Conservation (phyloP, 2,329 filamentous ascomycete species). For the Alternaria gaisen region DNA sequence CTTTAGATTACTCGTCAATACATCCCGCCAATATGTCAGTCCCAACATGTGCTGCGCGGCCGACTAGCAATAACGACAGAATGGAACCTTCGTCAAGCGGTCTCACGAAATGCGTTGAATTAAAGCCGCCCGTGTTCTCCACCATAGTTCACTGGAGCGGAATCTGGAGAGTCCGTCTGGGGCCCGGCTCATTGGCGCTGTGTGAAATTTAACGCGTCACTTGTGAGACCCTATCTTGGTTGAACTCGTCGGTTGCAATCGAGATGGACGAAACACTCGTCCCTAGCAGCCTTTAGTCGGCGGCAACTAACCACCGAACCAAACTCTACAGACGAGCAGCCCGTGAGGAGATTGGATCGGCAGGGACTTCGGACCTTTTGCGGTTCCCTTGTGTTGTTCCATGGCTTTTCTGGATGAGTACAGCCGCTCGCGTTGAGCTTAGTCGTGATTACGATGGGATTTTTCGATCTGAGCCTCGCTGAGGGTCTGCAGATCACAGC, state of each 20-base stretch:
- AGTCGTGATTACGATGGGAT: slow-evolving; percentile 1
- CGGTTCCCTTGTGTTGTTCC: slow-evolving; percentile 8
- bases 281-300: slow-evolving; percentile 10
- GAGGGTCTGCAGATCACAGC: slow-evolving; percentile 3
- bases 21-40: background rate
- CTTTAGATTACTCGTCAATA: background rate
- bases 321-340: slow-evolving; percentile 11
- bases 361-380: slow-evolving; percentile 18
- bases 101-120: slow-evolving; percentile 9
- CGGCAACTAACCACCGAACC: slow-evolving; percentile 18
- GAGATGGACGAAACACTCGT: slow-evolving; percentile 14
- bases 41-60: slow-evolving; percentile 9
- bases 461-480: background rate
- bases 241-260: slow-evolving; percentile 4
- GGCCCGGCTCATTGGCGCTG: slow-evolving; percentile 13
- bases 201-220: slow-evolving; percentile 12
- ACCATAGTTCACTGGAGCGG: slow-evolving; percentile 17
- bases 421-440: slow-evolving; percentile 10
- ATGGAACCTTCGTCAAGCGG: slow-evolving; percentile 14
- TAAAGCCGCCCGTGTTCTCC: slow-evolving; percentile 17
- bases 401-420: slow-evolving; percentile 13
- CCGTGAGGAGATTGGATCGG: slow-evolving; percentile 13
- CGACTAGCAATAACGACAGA: slow-evolving; percentile 6
- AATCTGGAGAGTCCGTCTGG: slow-evolving; percentile 3
- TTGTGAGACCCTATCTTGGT: slow-evolving; percentile 5